phyloP scores from a whole-genome alignment of 441 rosid genomes.

The Populus hybrid region DNA sequence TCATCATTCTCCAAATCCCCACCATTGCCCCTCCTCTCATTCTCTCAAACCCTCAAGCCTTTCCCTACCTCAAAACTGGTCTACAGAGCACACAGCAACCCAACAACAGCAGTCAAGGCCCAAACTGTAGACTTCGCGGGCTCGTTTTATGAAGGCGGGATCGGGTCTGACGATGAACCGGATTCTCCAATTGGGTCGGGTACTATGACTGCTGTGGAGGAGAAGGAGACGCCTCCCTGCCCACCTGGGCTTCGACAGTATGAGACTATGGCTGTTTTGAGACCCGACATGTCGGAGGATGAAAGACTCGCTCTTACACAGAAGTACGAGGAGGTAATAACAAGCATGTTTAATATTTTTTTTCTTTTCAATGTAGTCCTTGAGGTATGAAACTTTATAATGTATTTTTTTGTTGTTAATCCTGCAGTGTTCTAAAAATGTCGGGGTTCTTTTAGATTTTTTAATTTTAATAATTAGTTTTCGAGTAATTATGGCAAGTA shows the following conservation, averaged over 20 bases:
- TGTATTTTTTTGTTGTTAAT: not conserved
- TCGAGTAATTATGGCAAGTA: not conserved
- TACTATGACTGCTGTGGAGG: conserved; percentile 54
- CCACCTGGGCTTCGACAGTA: conserved; percentile 84
- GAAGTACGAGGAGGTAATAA: conserved; percentile 83
- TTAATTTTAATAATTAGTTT: not conserved
- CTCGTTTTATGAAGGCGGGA: conserved; percentile 69
- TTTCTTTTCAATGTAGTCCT: not conserved
- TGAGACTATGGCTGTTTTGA: conserved; percentile 73
- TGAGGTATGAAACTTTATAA: not conserved
- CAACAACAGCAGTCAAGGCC: conserved; percentile 34
- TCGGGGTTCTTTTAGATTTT: not conserved
- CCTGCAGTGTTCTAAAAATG: not conserved
- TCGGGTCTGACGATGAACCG: conserved; percentile 73
- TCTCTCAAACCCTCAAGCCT: conserved; percentile 38
- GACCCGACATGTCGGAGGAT: conserved; percentile 94
- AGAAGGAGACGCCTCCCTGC: conserved; percentile 72
- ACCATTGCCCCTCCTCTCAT: conserved; percentile 36
- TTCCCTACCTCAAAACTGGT: conserved; percentile 27
- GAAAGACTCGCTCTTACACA: conserved; percentile 74
- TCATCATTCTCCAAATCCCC: conserved; percentile 28
- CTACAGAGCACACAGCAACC: conserved; percentile 14
- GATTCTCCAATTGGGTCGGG: conserved; percentile 39
- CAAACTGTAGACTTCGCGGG: conserved; percentile 75
- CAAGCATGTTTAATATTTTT: not conserved